Conservation (phyloP, 768 basidiomycete species). For the Termitomyces sp. region DNA sequence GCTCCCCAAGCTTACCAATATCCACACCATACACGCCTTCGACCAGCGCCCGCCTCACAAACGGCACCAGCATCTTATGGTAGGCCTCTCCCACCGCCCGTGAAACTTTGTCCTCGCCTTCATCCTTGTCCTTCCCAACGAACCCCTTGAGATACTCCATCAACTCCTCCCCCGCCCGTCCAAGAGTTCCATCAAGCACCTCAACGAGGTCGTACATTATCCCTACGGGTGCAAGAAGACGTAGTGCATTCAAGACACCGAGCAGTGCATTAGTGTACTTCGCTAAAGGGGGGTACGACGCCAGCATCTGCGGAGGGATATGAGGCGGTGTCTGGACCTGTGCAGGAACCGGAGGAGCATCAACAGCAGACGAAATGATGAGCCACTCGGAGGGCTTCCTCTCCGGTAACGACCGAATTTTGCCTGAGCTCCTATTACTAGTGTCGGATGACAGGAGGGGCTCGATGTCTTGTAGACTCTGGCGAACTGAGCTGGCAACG, state of each 20-base stretch:
- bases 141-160: constrained; percentile 36
- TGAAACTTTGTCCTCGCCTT: constrained; percentile 29
- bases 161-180: constrained; percentile 40
- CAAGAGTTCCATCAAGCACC: constrained; percentile 51
- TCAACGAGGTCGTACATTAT: constrained; percentile 46
- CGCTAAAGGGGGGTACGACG: constrained; percentile 75
- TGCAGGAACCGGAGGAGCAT: constrained; percentile 16
- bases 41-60: constrained; percentile 61
- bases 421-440: neutral
- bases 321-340: constrained; percentile 40
- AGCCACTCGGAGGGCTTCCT: constrained; percentile 48
- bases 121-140: constrained; percentile 9
- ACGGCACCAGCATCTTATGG: constrained; percentile 63
- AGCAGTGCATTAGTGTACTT: constrained; percentile 69
- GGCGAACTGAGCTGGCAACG: constrained; percentile 51
- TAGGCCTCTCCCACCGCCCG: constrained; percentile 55
- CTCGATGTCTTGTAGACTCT: constrained; percentile 35
- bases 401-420: neutral
- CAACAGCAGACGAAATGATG: constrained; percentile 29
- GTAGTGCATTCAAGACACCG: constrained; percentile 72
- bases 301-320: constrained; percentile 67
- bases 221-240: constrained; percentile 70
- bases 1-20: constrained; percentile 16
- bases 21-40: constrained; percentile 68
- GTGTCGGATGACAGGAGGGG: neutral